These are phyloP conservation scores for Chloroidium sp. DNA, from an alignment of 163 green algal genomes.

Conservation along the genomic window DNA sequence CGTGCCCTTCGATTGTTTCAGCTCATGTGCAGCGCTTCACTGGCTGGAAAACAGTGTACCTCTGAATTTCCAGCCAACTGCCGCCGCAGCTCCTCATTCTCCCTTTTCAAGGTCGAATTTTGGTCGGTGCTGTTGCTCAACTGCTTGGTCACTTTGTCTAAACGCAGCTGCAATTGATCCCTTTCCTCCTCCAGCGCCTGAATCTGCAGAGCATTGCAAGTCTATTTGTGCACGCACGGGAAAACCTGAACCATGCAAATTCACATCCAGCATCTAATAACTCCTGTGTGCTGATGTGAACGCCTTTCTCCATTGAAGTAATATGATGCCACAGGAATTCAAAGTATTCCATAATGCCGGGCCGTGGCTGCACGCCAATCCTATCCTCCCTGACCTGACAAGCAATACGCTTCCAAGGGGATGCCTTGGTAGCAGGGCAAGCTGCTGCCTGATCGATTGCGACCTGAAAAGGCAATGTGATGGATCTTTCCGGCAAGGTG, in stretches of 20 bases:
- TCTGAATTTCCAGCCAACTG: constrained; percentile 18
- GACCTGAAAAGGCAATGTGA: background rate
- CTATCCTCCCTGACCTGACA: background rate
- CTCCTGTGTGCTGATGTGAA: no score
- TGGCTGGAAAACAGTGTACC: no score
- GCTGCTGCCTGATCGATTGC: background rate
- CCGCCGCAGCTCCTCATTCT: constrained; percentile 48
- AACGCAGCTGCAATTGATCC: constrained; percentile 16
- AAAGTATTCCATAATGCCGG: no score
- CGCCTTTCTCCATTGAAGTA: no score
- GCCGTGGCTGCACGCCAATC: no score
- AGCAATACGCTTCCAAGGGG: background rate
- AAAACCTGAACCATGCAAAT: no score
- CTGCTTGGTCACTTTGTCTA: constrained; percentile 21
- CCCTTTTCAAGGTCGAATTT: constrained; percentile 39
- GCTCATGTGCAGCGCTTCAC: no score
- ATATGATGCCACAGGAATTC: no score
- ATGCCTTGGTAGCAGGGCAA: background rate
- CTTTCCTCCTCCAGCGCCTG: constrained; percentile 23
- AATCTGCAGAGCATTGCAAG: constrained; percentile 9
- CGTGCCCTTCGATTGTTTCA: no score
- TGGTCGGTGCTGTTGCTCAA: constrained; percentile 25
- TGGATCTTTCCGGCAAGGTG: background rate
- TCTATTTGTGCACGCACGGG: no score
- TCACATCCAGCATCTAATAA: no score